A percentile compares a stretch with the other conserved stretches of the same genome.
Evolutionary conservation across 2,329 filamentous ascomycete genomes (phyloP).

Genomic region (Colletotrichum sp.): DNA sequence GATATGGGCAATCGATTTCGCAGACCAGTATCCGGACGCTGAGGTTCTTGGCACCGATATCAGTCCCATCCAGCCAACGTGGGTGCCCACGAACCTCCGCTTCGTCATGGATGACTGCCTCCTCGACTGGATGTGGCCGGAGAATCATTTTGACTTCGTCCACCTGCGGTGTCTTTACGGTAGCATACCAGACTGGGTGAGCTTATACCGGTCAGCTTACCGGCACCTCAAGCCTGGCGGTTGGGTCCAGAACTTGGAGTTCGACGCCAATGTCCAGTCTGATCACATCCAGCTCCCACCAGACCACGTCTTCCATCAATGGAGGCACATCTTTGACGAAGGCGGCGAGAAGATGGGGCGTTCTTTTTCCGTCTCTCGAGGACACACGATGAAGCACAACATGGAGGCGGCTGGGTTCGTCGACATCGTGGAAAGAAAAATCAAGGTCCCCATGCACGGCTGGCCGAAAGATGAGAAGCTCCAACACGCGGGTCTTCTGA

Average conservation of each 20-base stretch:
- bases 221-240: slow-evolving; percentile 59
- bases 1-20: slow-evolving; percentile 58
- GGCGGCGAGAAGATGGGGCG: slow-evolving; percentile 28
- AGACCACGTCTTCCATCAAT: slow-evolving; percentile 30
- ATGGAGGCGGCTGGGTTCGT: slow-evolving; percentile 31
- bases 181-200: slow-evolving; percentile 58
- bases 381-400: slow-evolving; percentile 23
- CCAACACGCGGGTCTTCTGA: slow-evolving; percentile 21
- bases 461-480: slow-evolving; percentile 23
- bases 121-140: slow-evolving; percentile 47
- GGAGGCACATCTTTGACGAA: slow-evolving; percentile 27
- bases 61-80: slow-evolving; percentile 60
- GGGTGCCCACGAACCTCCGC: slow-evolving; percentile 61
- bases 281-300: slow-evolving; percentile 28
- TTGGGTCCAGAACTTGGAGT: slow-evolving; percentile 30
- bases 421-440: slow-evolving; percentile 19
- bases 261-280: slow-evolving; percentile 24
- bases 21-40: slow-evolving; percentile 47
- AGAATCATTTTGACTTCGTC: slow-evolving; percentile 61
- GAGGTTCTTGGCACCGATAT: slow-evolving; percentile 58
- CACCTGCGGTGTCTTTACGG: slow-evolving; percentile 62
- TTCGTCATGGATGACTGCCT: slow-evolving; percentile 67
- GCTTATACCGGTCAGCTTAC: slow-evolving; percentile 51
- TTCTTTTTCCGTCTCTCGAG: slow-evolving; percentile 25
- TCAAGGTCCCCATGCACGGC: slow-evolving; percentile 23